Conservation (phyloP, 2,329 filamentous ascomycete genomes). For the Cordyceps cicadae region DNA sequence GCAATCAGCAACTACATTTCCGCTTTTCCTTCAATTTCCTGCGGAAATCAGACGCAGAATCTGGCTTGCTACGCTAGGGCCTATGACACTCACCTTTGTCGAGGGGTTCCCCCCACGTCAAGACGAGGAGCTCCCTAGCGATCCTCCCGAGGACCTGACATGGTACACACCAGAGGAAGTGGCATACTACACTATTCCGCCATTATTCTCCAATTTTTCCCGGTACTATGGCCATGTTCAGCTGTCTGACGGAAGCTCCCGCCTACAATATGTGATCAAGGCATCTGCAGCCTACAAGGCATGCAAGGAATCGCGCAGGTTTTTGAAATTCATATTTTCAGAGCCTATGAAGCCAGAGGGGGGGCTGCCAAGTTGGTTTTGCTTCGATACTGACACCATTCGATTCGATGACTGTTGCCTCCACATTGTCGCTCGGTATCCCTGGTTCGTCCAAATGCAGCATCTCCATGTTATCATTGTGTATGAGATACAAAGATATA, state of each 20-base stretch:
- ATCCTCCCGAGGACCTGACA: background rate
- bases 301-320: conserved; percentile 5
- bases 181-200: conserved; percentile 1
- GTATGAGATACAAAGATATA: background rate
- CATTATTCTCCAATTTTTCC: background rate
- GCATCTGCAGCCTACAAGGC: conserved; percentile 3
- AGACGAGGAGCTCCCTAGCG: background rate
- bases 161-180: background rate
- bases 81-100: background rate
- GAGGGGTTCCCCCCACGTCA: background rate
- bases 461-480: background rate
- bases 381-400: background rate
- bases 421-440: background rate
- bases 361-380: conserved; percentile 3
- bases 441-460: background rate
- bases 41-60: background rate
- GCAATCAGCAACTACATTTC: background rate
- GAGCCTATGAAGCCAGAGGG: background rate
- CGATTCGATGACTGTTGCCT: background rate
- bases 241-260: background rate
- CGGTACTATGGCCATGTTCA: background rate
- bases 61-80: conserved; percentile 6
- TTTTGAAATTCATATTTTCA: conserved; percentile 4
- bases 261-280: background rate
- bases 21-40: conserved; percentile 1